Base-by-base conservation (phyloP, 1,284 basidiomycete genomes). In the Acaromyces ingoldii region DNA sequence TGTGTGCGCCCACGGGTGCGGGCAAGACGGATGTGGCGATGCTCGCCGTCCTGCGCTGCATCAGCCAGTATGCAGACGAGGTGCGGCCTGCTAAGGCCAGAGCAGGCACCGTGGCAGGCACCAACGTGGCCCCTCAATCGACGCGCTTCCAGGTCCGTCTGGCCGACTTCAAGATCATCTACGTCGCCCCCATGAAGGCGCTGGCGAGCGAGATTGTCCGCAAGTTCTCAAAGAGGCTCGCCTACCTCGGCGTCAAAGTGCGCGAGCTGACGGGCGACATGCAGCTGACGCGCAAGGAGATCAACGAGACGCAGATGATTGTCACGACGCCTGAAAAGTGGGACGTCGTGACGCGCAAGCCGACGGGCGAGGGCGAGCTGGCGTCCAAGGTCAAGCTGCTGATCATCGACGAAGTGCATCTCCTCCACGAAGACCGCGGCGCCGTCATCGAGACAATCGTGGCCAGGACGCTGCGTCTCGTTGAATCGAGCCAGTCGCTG, bases 1-100 rank as follows among this genome's bases (percentile, higher is more conserved):
- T 91, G 67, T 67, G 84, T 67, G 33, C 67, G 19, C 62, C 66
- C 0, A 42, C 56, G 1, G 72, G 72, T 60, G 72, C 71, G 2
- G 95, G 95, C 78, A 98, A 99, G 88, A 99, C 95, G 0, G 95
- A 98, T 75, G 89, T 99, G 0, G 95, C 95, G 0, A 90, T 98
- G 85, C 81, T 99, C 69, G 82, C 89, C 1, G 88, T 99, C 55
- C 81, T 98, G 47, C 87, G 91, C 21, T 88, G 92, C 19, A 80
- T 98, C 47, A 80, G 85, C 51, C 89, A 88, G 66, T 83, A 89
- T 74, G 80, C 83, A 72, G 34, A 21, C 17, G 33, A 49, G 1
- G 17, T 28, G 4, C 29, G 34, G 4, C 21, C 42, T 26, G 21
- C 26, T 5, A 13, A 0, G 74, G 67, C 2, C 72, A 73, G 50